Evolutionary conservation across 2,329 filamentous ascomycete genomes (phyloP), one percentile per base, ranked within the genome.

Genomic region (Aspergillus cejpii): DNA sequence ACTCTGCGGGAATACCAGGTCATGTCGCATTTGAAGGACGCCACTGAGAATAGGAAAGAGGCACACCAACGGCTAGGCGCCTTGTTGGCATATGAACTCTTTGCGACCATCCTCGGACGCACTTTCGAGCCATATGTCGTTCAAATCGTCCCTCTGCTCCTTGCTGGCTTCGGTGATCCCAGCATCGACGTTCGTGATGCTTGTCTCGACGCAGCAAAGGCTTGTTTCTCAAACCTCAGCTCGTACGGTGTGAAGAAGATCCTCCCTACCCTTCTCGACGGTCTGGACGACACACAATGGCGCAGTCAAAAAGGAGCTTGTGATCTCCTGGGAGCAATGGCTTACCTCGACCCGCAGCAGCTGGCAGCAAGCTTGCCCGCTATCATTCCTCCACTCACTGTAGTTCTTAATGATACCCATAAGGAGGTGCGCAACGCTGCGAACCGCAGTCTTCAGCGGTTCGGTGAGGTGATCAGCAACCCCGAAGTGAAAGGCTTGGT

Each of bases 251-350:
- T 98, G 47, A 94, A 95, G 70, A 79, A 92, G 61, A 90, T 98
- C 52, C 74, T 98, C 53, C 92, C 92, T 3, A 95, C 87, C 10
- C 78, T 98, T 6, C 78, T 98, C 2, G 83, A 92, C 53, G 92
- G 94, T 46, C 79, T 98, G 7, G 90, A 97, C 52, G 92, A 98
- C 53, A 81, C 87, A 42, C 91, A 97, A 66, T 98, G 92, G 92
- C 85, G 92, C 60, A 97, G 89, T 71, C 97, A 98, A 70, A 95
- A 94, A 72, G 92, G 94, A 56, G 92, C 92, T 43, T 98, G 92
- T 62, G 92, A 98, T 63, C 83, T 95, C 20, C 78, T 98, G 11
- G 92, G 92, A 64, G 92, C 92, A 51, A 98, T 98, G 92, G 94
- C 92, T 4, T 98, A 98, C 64, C 79, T 98, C 24, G 92, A 97